Percentiles rank a stretch among this genome's conserved stretches.
These are phyloP conservation scores for Ceratobasidium sp. DNA, from an alignment of 1,284 basidiomycete genomes.

Conservation along the genomic window DNA sequence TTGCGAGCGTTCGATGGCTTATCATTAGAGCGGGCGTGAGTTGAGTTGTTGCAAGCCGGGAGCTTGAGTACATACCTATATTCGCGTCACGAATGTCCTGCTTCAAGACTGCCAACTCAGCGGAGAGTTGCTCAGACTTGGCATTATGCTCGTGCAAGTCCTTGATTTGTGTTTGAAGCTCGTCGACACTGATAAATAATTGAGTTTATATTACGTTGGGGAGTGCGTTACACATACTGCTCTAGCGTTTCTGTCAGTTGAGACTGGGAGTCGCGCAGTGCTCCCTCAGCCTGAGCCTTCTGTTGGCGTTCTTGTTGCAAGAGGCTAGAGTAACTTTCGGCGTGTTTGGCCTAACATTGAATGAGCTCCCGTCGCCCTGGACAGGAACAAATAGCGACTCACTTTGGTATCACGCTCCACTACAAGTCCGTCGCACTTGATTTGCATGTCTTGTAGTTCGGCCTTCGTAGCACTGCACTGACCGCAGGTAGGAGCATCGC, in stretches of 20 bases:
- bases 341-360: not conserved
- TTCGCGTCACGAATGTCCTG: not conserved
- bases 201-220: not conserved
- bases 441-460: not conserved
- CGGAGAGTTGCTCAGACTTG: not conserved
- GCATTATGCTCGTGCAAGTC: not conserved
- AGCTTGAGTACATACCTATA: not conserved
- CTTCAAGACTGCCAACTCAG: not conserved
- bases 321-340: not conserved
- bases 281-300: not conserved
- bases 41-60: not conserved
- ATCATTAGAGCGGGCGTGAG: not conserved
- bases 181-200: not conserved
- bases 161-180: not conserved
- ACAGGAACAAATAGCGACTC: not conserved
- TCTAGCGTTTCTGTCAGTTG: not conserved
- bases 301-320: not conserved
- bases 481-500: not conserved
- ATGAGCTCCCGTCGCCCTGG: no score
- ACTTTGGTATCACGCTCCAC: conserved; percentile 14
- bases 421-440: not conserved
- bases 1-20: not conserved
- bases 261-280: not conserved
- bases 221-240: not conserved
- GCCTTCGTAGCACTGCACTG: not conserved